Conservation (phyloP, 140 eudicot genomes). For the Erigeron philadelphicus region DNA sequence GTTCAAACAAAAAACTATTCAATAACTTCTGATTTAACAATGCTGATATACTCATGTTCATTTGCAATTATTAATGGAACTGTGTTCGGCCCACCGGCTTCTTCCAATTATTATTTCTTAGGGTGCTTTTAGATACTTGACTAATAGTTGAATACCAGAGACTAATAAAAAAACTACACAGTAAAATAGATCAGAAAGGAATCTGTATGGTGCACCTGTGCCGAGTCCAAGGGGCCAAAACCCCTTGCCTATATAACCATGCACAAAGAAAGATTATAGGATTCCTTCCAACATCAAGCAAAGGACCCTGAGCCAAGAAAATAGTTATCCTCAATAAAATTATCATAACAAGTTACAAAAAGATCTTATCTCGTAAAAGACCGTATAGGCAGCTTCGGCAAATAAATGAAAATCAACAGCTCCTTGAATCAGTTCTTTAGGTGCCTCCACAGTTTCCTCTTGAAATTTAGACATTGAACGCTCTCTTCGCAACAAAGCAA, state of each 20-base stretch:
- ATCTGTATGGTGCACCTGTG: constrained; percentile 39
- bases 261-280: constrained; percentile 58
- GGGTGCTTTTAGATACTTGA: background rate
- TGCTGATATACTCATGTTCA: background rate
- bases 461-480: constrained; percentile 27
- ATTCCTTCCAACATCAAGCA: constrained; percentile 78
- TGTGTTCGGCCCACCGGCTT: background rate
- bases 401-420: constrained; percentile 57
- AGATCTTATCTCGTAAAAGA: constrained; percentile 20
- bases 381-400: constrained; percentile 87
- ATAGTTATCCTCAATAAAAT: constrained; percentile 3
- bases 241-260: constrained; percentile 74
- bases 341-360: constrained; percentile 10
- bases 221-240: constrained; percentile 58
- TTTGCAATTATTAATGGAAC: background rate
- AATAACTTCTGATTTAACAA: background rate
- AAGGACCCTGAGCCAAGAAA: constrained; percentile 49
- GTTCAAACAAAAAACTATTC: background rate
- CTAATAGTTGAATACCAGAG: background rate
- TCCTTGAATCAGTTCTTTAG: constrained; percentile 46
- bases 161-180: constrained; percentile 3
- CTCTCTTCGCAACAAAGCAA: constrained; percentile 52
- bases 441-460: constrained; percentile 43
- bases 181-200: constrained; percentile 6
- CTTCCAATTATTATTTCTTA: background rate